Evolutionary conservation across 1,139 yeast species (phyloP).

Genomic region (Pneumocystis sp.): DNA sequence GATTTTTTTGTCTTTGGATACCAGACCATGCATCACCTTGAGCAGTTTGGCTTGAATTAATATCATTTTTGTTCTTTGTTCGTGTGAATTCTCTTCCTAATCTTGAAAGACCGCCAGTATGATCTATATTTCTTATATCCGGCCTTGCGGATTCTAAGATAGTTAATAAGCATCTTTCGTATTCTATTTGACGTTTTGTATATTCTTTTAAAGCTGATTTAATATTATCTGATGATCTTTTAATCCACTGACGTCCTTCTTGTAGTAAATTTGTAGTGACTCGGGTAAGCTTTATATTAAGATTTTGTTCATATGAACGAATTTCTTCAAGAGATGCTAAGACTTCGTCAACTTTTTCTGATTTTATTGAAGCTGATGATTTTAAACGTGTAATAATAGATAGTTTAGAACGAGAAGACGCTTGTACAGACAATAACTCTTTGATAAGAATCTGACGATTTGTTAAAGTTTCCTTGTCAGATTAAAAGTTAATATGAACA

Average conservation of each 20-base stretch:
- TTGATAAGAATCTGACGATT: conserved; percentile 86
- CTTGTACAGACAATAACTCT: conserved; percentile 68
- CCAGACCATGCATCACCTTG: conserved; percentile 13
- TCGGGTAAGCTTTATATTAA: conserved; percentile 60
- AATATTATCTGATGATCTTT: conserved; percentile 43
- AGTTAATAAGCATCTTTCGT: conserved; percentile 66
- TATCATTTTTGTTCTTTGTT: conserved; percentile 15
- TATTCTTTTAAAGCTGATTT: conserved; percentile 42
- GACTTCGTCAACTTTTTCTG: conserved; percentile 83
- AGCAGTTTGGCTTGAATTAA: conserved; percentile 10
- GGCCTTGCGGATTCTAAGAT: conserved; percentile 59
- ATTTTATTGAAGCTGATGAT: conserved; percentile 55
- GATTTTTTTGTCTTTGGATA: neutral
- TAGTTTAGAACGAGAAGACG: conserved; percentile 54
- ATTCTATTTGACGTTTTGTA: conserved; percentile 62
- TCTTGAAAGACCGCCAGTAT: conserved; percentile 67
- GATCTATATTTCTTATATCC: conserved; percentile 65
- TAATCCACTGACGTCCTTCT: conserved; percentile 47
- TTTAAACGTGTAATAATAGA: conserved; percentile 61
- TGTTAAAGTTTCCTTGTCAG: conserved; percentile 54
- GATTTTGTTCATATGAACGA: conserved; percentile 57
- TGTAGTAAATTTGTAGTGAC: conserved; percentile 74
- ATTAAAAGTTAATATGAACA: neutral
- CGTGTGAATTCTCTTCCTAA: conserved; percentile 59
- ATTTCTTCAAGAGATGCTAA: conserved; percentile 66